Evolutionary conservation across 306 rosid genomes (phyloP).

Genomic region (Cicer judaicum): DNA sequence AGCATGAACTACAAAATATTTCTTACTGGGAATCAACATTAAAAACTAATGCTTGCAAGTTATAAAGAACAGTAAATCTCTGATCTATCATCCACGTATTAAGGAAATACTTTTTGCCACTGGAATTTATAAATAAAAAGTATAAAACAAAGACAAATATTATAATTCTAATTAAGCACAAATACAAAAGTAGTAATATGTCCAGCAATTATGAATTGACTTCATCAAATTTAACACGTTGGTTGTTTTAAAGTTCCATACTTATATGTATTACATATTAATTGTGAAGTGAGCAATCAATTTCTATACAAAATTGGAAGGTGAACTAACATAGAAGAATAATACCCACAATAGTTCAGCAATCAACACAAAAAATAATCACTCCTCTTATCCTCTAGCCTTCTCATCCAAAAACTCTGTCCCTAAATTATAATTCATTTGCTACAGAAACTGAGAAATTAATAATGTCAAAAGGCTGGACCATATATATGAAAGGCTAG

Average conservation of each 20-base stretch:
- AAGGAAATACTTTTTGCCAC: conserved; percentile 23
- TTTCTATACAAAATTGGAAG: conserved; percentile 20
- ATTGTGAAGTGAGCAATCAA: conserved; percentile 12
- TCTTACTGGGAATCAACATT: conserved; percentile 17
- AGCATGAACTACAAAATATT: conserved; percentile 10
- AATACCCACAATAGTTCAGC: conserved; percentile 17
- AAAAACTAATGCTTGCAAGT: conserved; percentile 27
- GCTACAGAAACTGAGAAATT: conserved; percentile 20
- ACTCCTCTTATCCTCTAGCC: not conserved
- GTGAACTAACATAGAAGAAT: conserved; percentile 27
- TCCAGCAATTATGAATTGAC: conserved; percentile 26
- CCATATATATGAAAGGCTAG: conserved; percentile 12
- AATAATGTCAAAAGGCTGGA: not conserved
- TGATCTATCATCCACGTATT: conserved; percentile 21
- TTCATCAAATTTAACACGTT: conserved; percentile 30
- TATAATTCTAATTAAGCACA: conserved; percentile 40
- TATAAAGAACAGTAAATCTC: conserved; percentile 32
- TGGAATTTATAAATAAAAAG: conserved; percentile 15
- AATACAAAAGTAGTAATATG: conserved; percentile 4
- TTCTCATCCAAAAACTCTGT: conserved; percentile 34
- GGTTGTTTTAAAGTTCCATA: conserved; percentile 21
- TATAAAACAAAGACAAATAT: conserved; percentile 33
- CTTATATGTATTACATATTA: conserved; percentile 5
- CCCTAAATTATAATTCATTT: conserved; percentile 24
- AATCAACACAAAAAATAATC: conserved; percentile 19